Evolutionary conservation across 345 rosid species (phyloP).

Genomic region (Gossypium arboreum): DNA sequence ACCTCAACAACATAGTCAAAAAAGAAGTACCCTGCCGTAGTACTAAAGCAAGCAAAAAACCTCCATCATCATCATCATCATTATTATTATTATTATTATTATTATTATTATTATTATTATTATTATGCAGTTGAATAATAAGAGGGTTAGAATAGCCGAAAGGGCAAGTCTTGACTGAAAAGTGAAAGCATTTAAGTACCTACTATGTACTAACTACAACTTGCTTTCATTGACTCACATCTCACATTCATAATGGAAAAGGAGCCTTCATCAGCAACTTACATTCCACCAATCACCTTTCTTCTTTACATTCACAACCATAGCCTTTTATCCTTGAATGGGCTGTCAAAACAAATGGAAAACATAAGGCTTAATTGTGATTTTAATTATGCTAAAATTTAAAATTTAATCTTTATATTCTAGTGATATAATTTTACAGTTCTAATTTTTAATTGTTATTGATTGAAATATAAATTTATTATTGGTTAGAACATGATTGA

Average conservation of each 20-base stretch:
- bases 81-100: too few relatives aligned
- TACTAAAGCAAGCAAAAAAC: background rate
- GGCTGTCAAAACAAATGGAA: too few relatives aligned
- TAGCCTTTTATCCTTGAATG: too few relatives aligned
- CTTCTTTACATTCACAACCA: background rate
- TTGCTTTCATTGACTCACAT: background rate
- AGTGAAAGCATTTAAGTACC: background rate
- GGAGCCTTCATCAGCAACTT: conserved; percentile 25
- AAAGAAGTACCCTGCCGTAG: conserved; percentile 3
- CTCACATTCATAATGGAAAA: conserved; percentile 12
- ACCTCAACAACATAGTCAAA: background rate
- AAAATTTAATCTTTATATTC: too few relatives aligned
- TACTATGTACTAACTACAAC: background rate
- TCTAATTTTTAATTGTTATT: too few relatives aligned
- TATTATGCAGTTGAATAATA: too few relatives aligned
- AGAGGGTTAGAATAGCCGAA: background rate
- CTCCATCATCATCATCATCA: background rate
- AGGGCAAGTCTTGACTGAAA: conserved; percentile 7
- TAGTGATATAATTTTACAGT: too few relatives aligned
- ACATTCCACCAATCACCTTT: background rate
- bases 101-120: too few relatives aligned
- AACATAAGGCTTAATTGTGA: too few relatives aligned
- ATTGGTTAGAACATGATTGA: too few relatives aligned
- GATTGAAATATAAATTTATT: too few relatives aligned
- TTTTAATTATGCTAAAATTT: too few relatives aligned